A percentile compares a stretch with the other conserved stretches of the same genome.
Evolutionary conservation across 2,329 filamentous ascomycete genomes (phyloP).

Genomic region (Dothideomycetes sp.): DNA sequence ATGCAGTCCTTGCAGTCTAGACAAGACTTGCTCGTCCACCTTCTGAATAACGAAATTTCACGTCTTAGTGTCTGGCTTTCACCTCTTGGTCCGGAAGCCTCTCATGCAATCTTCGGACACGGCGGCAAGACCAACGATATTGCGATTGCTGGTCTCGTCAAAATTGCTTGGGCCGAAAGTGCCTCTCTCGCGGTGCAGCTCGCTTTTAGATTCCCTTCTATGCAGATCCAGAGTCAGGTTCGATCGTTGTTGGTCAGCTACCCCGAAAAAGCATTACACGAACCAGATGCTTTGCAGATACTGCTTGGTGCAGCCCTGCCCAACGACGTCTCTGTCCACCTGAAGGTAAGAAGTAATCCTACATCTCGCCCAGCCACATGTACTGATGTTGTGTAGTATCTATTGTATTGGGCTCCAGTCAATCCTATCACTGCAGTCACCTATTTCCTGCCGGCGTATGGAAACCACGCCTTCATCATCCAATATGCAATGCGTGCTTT

Average conservation of each 20-base stretch:
- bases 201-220: slow-evolving; percentile 65
- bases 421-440: slow-evolving; percentile 90
- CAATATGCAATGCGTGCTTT: slow-evolving; percentile 95
- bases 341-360: slow-evolving; percentile 54
- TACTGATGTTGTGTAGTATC: slow-evolving; percentile 47
- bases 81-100: slow-evolving; percentile 58
- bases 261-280: slow-evolving; percentile 70
- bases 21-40: slow-evolving; percentile 69
- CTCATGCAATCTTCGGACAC: slow-evolving; percentile 10
- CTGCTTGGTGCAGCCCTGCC: slow-evolving; percentile 71
- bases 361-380: slow-evolving; percentile 41
- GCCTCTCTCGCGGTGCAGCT: slow-evolving; percentile 84
- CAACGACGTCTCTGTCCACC: slow-evolving; percentile 68
- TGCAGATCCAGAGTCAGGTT: slow-evolving; percentile 64
- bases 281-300: slow-evolving; percentile 74
- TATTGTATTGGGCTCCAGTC: slow-evolving; percentile 86
- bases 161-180: slow-evolving; percentile 78
- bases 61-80: slow-evolving; percentile 84
- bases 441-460: slow-evolving; percentile 84
- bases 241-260: slow-evolving; percentile 72
- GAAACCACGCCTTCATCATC: slow-evolving; percentile 83
- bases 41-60: slow-evolving; percentile 76
- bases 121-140: slow-evolving; percentile 17
- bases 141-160: slow-evolving; percentile 45
- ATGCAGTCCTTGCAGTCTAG: slow-evolving; percentile 64